Evolutionary conservation across 257 asterid species (phyloP).

Genomic region (Capsicum rhomboideum): DNA sequence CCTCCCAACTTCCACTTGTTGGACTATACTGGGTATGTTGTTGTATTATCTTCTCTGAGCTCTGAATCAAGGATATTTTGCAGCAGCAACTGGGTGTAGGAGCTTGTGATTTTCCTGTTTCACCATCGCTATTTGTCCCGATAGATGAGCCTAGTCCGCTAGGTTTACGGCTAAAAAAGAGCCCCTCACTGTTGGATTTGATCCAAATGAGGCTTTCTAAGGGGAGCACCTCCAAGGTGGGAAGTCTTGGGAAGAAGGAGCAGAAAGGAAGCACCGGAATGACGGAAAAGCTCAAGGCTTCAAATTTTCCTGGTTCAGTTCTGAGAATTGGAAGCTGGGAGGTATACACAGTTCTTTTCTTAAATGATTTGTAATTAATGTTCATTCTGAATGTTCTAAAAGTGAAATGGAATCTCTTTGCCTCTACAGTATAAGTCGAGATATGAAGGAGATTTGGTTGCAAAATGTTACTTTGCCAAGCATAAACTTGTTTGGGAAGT

Average conservation of each 20-base stretch:
- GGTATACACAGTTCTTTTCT: slow-evolving; percentile 28
- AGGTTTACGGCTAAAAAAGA: slow-evolving; percentile 53
- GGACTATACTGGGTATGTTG: not conserved
- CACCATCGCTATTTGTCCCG: slow-evolving; percentile 23
- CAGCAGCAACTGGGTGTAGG: slow-evolving; percentile 25
- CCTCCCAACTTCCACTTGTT: not conserved
- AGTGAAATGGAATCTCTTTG: not conserved
- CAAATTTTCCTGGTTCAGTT: slow-evolving; percentile 72
- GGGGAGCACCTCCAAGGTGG: slow-evolving; percentile 20
- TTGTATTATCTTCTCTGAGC: not conserved
- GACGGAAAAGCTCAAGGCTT: slow-evolving; percentile 76
- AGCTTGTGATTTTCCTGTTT: slow-evolving; percentile 13
- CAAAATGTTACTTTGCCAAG: slow-evolving; percentile 87
- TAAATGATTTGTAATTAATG: not conserved
- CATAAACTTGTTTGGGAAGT: slow-evolving; percentile 97
- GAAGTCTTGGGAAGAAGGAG: slow-evolving; percentile 25
- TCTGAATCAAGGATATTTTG: not conserved
- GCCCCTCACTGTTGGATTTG: slow-evolving; percentile 59
- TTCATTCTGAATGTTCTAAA: not conserved
- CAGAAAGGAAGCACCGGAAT: slow-evolving; percentile 29
- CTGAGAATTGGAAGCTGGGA: slow-evolving; percentile 83
- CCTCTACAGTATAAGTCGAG: slow-evolving; percentile 70
- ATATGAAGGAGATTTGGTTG: slow-evolving; percentile 84
- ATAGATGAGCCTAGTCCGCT: slow-evolving; percentile 52
- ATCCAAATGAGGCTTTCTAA: slow-evolving; percentile 56